Evolutionary conservation across 257 asterid species (phyloP).

Genomic region (Coffea eugenioides): DNA sequence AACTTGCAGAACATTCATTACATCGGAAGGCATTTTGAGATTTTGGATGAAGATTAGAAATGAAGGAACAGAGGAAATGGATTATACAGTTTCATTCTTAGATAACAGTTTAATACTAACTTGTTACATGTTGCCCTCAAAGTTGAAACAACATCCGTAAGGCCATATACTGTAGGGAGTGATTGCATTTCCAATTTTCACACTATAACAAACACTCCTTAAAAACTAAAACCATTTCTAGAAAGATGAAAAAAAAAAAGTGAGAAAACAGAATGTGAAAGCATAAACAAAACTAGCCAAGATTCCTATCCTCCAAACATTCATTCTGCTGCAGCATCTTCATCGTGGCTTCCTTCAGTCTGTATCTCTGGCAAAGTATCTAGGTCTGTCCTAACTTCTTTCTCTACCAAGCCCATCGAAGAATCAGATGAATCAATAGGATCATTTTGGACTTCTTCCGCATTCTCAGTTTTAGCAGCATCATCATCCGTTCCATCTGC

Average conservation of each 20-base stretch:
- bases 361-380: slow-evolving; percentile 67
- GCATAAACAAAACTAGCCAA: slow-evolving; percentile 14
- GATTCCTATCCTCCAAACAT: slow-evolving; percentile 15
- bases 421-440: slow-evolving; percentile 59
- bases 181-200: slow-evolving; percentile 23
- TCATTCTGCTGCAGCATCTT: slow-evolving; percentile 76
- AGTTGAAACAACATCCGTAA: slow-evolving; percentile 10
- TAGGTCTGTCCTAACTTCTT: slow-evolving; percentile 46
- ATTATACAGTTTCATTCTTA: slow-evolving; percentile 23
- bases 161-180: slow-evolving; percentile 17
- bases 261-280: slow-evolving; percentile 15
- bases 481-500: slow-evolving; percentile 29
- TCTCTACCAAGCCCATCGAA: slow-evolving; percentile 49
- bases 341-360: slow-evolving; percentile 54
- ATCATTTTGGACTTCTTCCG: slow-evolving; percentile 51
- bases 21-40: background rate
- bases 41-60: background rate
- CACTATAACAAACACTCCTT: slow-evolving; percentile 22
- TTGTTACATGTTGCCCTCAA: slow-evolving; percentile 35
- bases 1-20: background rate
- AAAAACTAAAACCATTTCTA: slow-evolving; percentile 15
- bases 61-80: slow-evolving; percentile 17
- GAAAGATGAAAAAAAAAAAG: slow-evolving; percentile 13
- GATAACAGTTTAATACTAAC: slow-evolving; percentile 16
- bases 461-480: slow-evolving; percentile 29